A percentile compares a stretch with the other conserved stretches of the same genome.
Conservation (phyloP, 371 early-diverging fungal genomes). For the Mortierella sp. region DNA sequence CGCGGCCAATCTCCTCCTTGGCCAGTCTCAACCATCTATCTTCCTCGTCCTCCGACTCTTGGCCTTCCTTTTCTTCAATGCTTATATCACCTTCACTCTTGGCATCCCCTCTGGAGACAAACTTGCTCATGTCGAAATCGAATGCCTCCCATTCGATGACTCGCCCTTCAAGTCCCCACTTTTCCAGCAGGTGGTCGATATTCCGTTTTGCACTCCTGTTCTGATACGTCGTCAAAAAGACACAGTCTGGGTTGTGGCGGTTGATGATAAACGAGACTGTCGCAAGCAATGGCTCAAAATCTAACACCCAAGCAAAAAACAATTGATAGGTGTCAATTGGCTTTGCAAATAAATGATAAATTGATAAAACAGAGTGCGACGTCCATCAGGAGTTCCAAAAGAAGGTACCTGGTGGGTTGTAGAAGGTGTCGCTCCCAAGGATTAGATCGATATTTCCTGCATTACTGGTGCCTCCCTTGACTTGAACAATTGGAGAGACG, state of each 20-base stretch:
- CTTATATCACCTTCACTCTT: slow-evolving; percentile 33
- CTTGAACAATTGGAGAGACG: slow-evolving; percentile 26
- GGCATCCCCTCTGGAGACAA: slow-evolving; percentile 30
- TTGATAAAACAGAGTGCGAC: background rate
- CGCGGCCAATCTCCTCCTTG: slow-evolving; percentile 12
- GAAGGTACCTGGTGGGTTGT: slow-evolving; percentile 65
- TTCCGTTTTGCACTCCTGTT: slow-evolving; percentile 71
- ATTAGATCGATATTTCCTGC: slow-evolving; percentile 61
- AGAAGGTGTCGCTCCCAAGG: slow-evolving; percentile 72
- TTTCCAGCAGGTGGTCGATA: slow-evolving; percentile 65
- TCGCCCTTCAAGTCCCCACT: slow-evolving; percentile 64
- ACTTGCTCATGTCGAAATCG: slow-evolving; percentile 62
- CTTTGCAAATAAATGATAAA: background rate
- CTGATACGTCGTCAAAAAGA: slow-evolving; percentile 68
- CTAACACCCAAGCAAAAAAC: slow-evolving; percentile 35
- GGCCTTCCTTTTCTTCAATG: slow-evolving; percentile 26
- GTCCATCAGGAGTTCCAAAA: background rate
- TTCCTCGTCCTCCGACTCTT: slow-evolving; percentile 7
- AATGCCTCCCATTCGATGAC: slow-evolving; percentile 61
- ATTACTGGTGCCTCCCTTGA: slow-evolving; percentile 13
- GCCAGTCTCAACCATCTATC: slow-evolving; percentile 18
- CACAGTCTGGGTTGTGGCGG: slow-evolving; percentile 63
- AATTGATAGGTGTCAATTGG: background rate
- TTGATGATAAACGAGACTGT: slow-evolving; percentile 64
- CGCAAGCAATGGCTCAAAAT: slow-evolving; percentile 68